Evolutionary conservation across 441 rosid genomes (phyloP).

Genomic region (Isatis lusitanica): DNA sequence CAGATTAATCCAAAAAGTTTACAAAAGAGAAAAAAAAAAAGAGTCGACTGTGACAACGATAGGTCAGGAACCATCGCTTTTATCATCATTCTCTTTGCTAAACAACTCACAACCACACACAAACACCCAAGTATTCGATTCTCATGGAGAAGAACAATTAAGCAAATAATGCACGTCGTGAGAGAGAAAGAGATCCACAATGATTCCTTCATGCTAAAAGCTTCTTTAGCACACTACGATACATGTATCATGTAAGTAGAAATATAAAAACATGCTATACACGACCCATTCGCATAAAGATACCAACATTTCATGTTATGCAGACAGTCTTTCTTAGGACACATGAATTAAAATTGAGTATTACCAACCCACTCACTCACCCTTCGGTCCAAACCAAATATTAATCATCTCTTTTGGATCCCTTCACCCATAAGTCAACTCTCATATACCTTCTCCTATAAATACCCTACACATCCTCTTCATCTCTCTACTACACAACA

Average conservation of each 20-base stretch:
- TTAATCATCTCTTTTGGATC: constrained; percentile 1
- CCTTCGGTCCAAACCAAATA: constrained; percentile 4
- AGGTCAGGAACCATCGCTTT: constrained; percentile 34
- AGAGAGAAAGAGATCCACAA: constrained; percentile 26
- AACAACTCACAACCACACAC: constrained; percentile 34
- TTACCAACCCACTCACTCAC: constrained; percentile 31
- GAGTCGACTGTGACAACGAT: constrained; percentile 29
- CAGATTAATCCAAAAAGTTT: not conserved
- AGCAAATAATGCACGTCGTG: constrained; percentile 24
- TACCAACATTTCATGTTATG: constrained; percentile 28
- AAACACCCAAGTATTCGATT: constrained; percentile 21
- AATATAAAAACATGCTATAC: not conserved
- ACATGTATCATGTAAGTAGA: constrained; percentile 30
- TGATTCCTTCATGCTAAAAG: constrained; percentile 31
- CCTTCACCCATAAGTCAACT: constrained; percentile 36
- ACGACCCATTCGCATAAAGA: constrained; percentile 15
- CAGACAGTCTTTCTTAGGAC: constrained; percentile 2
- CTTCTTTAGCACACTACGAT: constrained; percentile 27
- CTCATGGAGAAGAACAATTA: constrained; percentile 23
- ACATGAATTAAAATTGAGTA: constrained; percentile 5
- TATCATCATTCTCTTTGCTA: constrained; percentile 35
- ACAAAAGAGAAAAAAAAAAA: not conserved
- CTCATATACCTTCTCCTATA: constrained; percentile 25
- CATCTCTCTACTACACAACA: constrained; percentile 1
- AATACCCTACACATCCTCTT: constrained; percentile 31